Evolutionary conservation across 2,329 filamentous ascomycete genomes (phyloP).

Genomic region (Arachnopeziza araneosa): DNA sequence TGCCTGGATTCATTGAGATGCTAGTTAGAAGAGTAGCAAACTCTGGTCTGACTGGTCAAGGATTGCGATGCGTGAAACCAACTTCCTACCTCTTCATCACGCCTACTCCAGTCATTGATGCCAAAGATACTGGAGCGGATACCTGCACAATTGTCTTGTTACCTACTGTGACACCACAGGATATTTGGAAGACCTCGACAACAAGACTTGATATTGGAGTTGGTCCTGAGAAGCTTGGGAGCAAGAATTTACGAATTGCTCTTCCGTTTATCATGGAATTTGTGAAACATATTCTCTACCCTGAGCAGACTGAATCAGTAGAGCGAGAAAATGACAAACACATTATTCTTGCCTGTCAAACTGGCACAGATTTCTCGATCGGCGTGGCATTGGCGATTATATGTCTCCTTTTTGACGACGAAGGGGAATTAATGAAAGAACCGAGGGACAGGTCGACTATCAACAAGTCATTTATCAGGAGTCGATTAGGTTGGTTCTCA

Average conservation of each 20-base stretch:
- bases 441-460: conserved; percentile 33
- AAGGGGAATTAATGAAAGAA: conserved; percentile 41
- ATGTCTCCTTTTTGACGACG: conserved; percentile 65
- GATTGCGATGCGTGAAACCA: conserved; percentile 20
- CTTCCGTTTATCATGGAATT: conserved; percentile 41
- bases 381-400: conserved; percentile 71
- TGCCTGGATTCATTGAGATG: conserved; percentile 44
- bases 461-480: conserved; percentile 72
- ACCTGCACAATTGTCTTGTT: conserved; percentile 36
- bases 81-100: conserved; percentile 26
- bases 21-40: conserved; percentile 34
- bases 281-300: conserved; percentile 17
- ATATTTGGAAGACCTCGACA: conserved; percentile 35
- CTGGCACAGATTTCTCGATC: conserved; percentile 74
- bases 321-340: conserved; percentile 6
- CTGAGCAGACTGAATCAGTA: background rate
- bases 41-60: background rate
- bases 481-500: conserved; percentile 76
- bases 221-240: conserved; percentile 69
- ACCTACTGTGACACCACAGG: conserved; percentile 39
- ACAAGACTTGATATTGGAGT: conserved; percentile 53
- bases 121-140: background rate
- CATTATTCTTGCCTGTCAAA: conserved; percentile 64
- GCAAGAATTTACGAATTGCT: conserved; percentile 71
- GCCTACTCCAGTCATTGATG: conserved; percentile 11